Base-by-base conservation (phyloP, 2,329 filamentous ascomycete species). In the Fusarium tjaetaba region DNA sequence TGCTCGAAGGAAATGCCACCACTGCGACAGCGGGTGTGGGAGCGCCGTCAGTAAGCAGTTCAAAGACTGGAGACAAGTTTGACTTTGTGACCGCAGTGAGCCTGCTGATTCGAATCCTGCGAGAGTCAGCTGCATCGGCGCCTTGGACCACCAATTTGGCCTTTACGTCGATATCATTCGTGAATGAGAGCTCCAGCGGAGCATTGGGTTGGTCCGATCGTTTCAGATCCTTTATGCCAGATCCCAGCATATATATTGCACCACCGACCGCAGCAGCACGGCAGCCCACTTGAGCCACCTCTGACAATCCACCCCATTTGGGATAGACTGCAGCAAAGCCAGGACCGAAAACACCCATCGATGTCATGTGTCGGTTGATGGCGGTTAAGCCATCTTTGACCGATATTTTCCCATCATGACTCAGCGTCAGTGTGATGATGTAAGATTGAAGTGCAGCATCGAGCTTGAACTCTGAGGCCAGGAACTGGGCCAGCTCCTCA, bases 211-310 rank as follows among this genome's bases (percentile, higher is more conserved):
- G 62, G 11, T 72, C 71, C 71, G 57, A 34, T 18, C 60, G 62
- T 38, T 63, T 60, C 28, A 81, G 76, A 22, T 79, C 75, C 49
- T 87, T 81, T 61, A 96, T 84, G 15, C 91, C 91, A 55, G 92
- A 92, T 48, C 91, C 93, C 22, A 98, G 89, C 81, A 97, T 94
- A 83, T 98, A 98, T 7, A 97, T 89, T 16, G 92, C 94, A 53
- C 96, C 96, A 41, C 96, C 96, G 11, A 99, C 96, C 26, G 96
- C 96, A 70, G 92, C 91, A 43, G 96, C 94, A 75, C 96, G 93
- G 80, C 96, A 98, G 9, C 92, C 94, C 30, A 97, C 95, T 85
- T 99, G 96, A 36, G 93, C 91, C 68, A 98, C 90, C 82, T 99
- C 96, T 38, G 94, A 93, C 52, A 93, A 87, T 34, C 96, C 95